These are phyloP conservation scores for Mycena venus DNA, from an alignment of 768 basidiomycete genomes.

Conservation along the genomic window DNA sequence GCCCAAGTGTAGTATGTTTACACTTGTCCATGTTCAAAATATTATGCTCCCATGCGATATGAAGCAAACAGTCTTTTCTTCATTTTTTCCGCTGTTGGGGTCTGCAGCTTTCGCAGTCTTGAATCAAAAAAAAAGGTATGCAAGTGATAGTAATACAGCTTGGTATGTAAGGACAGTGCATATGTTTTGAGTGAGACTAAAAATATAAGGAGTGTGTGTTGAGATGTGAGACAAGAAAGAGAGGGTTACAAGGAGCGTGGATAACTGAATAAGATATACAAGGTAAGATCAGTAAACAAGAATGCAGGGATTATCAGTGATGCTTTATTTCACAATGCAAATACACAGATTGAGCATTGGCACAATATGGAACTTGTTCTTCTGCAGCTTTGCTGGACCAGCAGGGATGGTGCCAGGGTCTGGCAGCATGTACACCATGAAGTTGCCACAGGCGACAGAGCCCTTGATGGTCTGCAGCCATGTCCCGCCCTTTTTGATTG, in stretches of 20 bases:
- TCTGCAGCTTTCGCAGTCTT: too few relatives aligned
- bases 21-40: conserved; percentile 40
- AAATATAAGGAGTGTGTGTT: not conserved
- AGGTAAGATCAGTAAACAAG: not conserved
- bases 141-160: not conserved
- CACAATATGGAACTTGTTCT: conserved; percentile 28
- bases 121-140: too few relatives aligned
- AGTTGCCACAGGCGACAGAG: conserved; percentile 1
- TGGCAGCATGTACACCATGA: conserved; percentile 15
- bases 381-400: conserved; percentile 12
- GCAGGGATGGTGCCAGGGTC: not conserved
- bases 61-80: not conserved
- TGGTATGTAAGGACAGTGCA: not conserved
- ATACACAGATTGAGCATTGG: conserved; percentile 21
- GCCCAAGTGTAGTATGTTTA: conserved; percentile 39
- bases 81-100: too few relatives aligned
- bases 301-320: not conserved
- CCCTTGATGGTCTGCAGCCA: conserved; percentile 27
- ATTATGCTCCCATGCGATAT: conserved; percentile 39
- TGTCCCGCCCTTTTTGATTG: conserved; percentile 25
- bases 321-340: not conserved
- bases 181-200: not conserved
- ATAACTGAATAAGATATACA: not conserved
- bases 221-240: not conserved
- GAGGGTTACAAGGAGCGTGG: conserved; percentile 15